Evolutionary conservation across 2,329 filamentous ascomycete species (phyloP).

Genomic region (Rhinocladiella similis): DNA sequence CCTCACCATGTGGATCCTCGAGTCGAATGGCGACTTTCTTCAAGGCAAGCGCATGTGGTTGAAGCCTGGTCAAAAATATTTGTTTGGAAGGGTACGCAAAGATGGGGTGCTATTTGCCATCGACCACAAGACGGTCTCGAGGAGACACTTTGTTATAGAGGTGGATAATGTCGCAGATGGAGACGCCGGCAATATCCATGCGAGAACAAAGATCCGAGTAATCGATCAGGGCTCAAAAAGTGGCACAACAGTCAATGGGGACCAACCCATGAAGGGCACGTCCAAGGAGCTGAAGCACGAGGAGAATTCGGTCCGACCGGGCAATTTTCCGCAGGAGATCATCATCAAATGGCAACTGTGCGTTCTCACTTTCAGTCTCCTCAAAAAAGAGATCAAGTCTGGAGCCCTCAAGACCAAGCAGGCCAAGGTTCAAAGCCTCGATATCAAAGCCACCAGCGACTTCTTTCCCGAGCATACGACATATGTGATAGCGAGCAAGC

Average conservation of each 20-base stretch:
- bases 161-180: constrained; percentile 66
- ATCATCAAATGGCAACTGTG: constrained; percentile 76
- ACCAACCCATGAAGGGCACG: constrained; percentile 60
- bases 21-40: constrained; percentile 51
- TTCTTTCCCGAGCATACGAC: constrained; percentile 73
- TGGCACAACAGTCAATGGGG: constrained; percentile 76
- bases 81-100: constrained; percentile 75
- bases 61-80: constrained; percentile 77
- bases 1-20: constrained; percentile 63
- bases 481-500: constrained; percentile 83
- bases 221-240: constrained; percentile 81
- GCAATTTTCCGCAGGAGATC: constrained; percentile 62
- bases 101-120: constrained; percentile 70
- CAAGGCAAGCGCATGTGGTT: constrained; percentile 73
- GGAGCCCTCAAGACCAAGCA: constrained; percentile 65
- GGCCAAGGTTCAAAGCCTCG: constrained; percentile 73
- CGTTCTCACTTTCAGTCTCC: constrained; percentile 78
- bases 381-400: constrained; percentile 66
- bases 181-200: constrained; percentile 64
- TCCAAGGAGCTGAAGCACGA: constrained; percentile 54
- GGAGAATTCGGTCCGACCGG: constrained; percentile 69
- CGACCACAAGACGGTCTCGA: constrained; percentile 78
- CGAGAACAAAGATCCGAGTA: constrained; percentile 69
- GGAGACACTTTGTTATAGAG: constrained; percentile 80
- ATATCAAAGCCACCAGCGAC: constrained; percentile 78